These are phyloP conservation scores for Aristolochia fimbriata DNA, from an alignment of 164 flowering plant genomes.

Conservation along the genomic window DNA sequence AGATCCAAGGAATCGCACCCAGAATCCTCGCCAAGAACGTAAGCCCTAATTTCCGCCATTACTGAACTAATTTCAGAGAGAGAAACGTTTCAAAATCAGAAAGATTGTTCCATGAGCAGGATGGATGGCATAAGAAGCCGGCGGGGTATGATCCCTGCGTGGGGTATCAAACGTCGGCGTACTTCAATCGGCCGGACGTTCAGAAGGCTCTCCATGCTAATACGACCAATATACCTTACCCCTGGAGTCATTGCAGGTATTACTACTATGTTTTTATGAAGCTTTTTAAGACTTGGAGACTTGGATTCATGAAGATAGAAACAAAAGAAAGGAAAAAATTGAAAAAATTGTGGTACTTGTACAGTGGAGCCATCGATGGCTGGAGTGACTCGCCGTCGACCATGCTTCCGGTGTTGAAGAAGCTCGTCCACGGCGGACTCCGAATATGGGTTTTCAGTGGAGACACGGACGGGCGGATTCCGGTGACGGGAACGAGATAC, in stretches of 20 bases:
- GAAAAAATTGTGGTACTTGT: not conserved
- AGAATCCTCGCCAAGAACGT: conserved; percentile 24
- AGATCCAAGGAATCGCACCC: conserved; percentile 28
- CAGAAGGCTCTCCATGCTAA: conserved; percentile 55
- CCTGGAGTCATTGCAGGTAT: conserved; percentile 47
- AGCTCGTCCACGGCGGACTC: conserved; percentile 35
- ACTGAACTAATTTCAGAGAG: too few species aligned
- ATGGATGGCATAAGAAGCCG: conserved; percentile 28
- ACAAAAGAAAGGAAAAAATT: too few species aligned
- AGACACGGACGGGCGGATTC: conserved; percentile 32
- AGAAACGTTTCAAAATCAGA: too few species aligned
- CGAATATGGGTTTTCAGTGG: conserved; percentile 58
- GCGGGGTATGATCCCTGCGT: conserved; percentile 53
- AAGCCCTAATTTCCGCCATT: conserved; percentile 24
- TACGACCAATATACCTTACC: conserved; percentile 36
- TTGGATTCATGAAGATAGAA: too few species aligned
- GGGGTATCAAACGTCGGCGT: conserved; percentile 21
- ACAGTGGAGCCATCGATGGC: conserved; percentile 24
- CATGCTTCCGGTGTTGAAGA: conserved; percentile 31
- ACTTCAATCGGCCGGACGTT: conserved; percentile 44
- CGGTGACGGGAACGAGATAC: conserved; percentile 24
- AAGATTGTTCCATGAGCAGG: conserved; percentile 9
- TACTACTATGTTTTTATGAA: too few species aligned
- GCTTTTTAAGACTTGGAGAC: too few species aligned
- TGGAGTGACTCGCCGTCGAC: conserved; percentile 37